Base-by-base conservation (phyloP, 2,329 filamentous ascomycete species). In the Botrytis cinerea region DNA sequence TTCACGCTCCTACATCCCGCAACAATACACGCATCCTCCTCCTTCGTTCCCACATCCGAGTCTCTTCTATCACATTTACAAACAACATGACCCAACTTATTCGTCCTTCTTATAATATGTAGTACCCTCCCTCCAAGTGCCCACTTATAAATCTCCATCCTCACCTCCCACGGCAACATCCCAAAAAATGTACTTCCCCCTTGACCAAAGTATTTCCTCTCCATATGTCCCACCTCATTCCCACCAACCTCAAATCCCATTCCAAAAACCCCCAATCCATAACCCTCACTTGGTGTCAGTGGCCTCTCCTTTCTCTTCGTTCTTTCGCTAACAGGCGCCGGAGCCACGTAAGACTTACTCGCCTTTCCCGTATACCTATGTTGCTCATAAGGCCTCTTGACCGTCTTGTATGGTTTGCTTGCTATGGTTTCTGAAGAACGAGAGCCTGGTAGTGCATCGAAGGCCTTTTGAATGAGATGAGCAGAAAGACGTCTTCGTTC, bases 1-100 rank as follows among this genome's bases (percentile, higher is more conserved):
- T 77, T 78, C 28, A 72, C n/a, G 16, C 77, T 74, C 68, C 76
- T 71, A 61, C 75, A 77, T 16, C 67, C 60, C 18, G 51, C 38
- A 28, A 73, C 62, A n/a, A 54, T 64, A 70, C 77, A 78, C 38
- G 63, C 48, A 32, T 73, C 64, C 40, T 48, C 57, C 61, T 22
- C n/a, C 73, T 74, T 73, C 71, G 54, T 43, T 32, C 12, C n/a
- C 63, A 54, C 51, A 46, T 70, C 70, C 74, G 74, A 40, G 68
- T 46, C 32, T 60, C 32, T 38, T 38, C 51, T 6, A 32, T 69
- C 57, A 25, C 38, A 43, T 51, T 43, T n/a, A 46, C 71, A 54
- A 43, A 32, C n/a, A 20, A 72, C 68, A 74, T 77, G 75, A 18
- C 74, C 71, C 32, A 78, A 61, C n/a, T 54, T 51, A 20, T 59